A percentile compares a stretch with the other conserved stretches of the same genome.
These are phyloP conservation scores for Westerdykella sp. DNA, from an alignment of 2,329 filamentous ascomycete genomes.

Conservation along the genomic window DNA sequence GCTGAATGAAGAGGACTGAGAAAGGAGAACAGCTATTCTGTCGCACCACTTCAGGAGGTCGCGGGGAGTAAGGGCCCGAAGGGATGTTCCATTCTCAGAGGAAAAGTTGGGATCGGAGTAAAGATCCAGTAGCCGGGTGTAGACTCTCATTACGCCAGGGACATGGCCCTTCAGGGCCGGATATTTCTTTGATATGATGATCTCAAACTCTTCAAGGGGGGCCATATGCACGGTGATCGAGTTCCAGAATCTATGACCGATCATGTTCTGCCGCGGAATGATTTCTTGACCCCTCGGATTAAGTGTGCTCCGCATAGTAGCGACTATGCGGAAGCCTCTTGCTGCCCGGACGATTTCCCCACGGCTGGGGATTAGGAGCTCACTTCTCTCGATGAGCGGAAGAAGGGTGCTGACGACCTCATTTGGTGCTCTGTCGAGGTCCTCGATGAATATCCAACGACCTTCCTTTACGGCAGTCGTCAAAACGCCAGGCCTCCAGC, in stretches of 20 bases:
- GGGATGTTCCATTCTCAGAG: conserved; percentile 49
- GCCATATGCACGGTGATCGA: conserved; percentile 64
- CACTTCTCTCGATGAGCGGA: conserved; percentile 86
- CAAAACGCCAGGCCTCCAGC: conserved; percentile 85
- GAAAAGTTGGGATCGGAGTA: conserved; percentile 43
- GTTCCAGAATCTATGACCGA: conserved; percentile 84
- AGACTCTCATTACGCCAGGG: conserved; percentile 52
- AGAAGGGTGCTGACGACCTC: conserved; percentile 91
- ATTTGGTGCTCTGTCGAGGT: conserved; percentile 87
- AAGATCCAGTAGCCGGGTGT: conserved; percentile 40
- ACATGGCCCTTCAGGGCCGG: conserved; percentile 59
- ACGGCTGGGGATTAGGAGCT: conserved; percentile 81
- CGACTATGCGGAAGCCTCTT: conserved; percentile 82
- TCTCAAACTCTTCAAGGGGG: conserved; percentile 61
- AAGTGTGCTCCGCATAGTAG: conserved; percentile 70
- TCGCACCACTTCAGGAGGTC: conserved; percentile 91
- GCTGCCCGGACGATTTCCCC: conserved; percentile 80
- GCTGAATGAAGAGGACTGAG: conserved; percentile 55
- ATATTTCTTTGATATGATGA: conserved; percentile 66
- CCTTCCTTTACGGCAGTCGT: conserved; percentile 92
- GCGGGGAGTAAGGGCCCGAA: conserved; percentile 60
- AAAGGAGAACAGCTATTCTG: conserved; percentile 62
- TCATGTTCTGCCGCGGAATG: conserved; percentile 60
- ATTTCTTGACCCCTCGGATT: conserved; percentile 65
- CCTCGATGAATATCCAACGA: conserved; percentile 94